phyloP scores from a whole-genome alignment of 2,329 filamentous ascomycete genomes.

The Xylariaceae sp. region DNA sequence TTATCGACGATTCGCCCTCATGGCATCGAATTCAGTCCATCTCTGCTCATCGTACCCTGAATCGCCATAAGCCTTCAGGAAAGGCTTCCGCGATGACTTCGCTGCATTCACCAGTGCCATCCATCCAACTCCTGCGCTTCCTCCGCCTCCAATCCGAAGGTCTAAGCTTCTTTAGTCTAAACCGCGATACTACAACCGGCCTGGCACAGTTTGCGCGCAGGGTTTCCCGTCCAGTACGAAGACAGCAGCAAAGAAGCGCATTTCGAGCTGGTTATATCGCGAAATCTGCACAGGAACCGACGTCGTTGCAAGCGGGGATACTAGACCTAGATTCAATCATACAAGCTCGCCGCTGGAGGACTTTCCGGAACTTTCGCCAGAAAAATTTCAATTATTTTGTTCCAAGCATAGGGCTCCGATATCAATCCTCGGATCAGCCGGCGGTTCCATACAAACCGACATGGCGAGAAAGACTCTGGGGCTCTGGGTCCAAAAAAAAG shows the following conservation, averaged over 20 bases:
- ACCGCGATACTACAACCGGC: constrained; percentile 28
- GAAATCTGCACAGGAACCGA: constrained; percentile 5
- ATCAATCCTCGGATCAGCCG: constrained; percentile 33
- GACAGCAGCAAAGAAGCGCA: constrained; percentile 31
- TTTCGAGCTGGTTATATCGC: constrained; percentile 14
- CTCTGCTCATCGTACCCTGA: constrained; percentile 9
- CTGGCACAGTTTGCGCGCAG: constrained; percentile 18
- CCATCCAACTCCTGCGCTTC: constrained; percentile 67
- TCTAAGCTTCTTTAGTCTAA: constrained; percentile 53
- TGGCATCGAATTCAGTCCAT: constrained; percentile 9
- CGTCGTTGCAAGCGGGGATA: constrained; percentile 28
- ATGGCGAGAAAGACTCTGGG: constrained; percentile 56
- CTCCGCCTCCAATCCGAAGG: constrained; percentile 70
- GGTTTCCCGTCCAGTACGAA: constrained; percentile 27
- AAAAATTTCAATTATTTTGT: constrained; percentile 17
- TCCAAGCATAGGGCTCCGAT: constrained; percentile 28
- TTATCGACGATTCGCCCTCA: background rate
- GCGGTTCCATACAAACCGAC: constrained; percentile 35
- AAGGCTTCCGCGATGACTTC: constrained; percentile 46
- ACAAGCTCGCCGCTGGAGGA: constrained; percentile 13
- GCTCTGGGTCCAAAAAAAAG: constrained; percentile 43
- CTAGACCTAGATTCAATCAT: constrained; percentile 30
- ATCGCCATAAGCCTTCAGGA: constrained; percentile 3
- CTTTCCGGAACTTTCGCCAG: constrained; percentile 5
- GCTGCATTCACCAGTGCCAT: constrained; percentile 52